Evolutionary conservation across 331 rosid species (phyloP).

Genomic region (Acacia pycnantha): DNA sequence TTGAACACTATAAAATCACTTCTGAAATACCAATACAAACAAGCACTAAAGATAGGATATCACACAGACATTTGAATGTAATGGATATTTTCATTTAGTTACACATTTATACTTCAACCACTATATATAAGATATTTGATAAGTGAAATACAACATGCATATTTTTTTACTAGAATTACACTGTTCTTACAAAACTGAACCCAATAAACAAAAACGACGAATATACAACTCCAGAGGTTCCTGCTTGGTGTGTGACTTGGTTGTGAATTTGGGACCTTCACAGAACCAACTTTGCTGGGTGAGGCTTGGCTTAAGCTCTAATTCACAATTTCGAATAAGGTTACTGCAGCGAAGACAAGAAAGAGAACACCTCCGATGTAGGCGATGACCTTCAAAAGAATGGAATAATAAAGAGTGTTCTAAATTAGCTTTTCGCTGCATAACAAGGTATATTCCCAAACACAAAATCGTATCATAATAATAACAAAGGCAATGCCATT

Average conservation of each 20-base stretch:
- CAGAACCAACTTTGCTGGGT: neutral
- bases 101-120: neutral
- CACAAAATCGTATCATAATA: neutral
- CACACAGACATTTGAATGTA: neutral
- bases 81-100: neutral
- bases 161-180: neutral
- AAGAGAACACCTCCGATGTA: constrained; percentile 90
- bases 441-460: constrained; percentile 16
- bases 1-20: too few species aligned
- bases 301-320: constrained; percentile 25
- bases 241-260: constrained; percentile 15
- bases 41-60: too few species aligned
- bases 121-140: neutral
- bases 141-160: neutral
- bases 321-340: constrained; percentile 65
- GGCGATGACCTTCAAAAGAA: constrained; percentile 68
- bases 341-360: constrained; percentile 85
- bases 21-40: too few species aligned
- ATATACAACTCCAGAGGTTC: neutral
- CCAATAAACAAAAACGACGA: neutral
- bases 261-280: neutral
- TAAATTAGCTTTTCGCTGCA: constrained; percentile 12
- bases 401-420: constrained; percentile 9
- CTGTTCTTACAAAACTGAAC: neutral
- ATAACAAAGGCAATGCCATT: neutral